Evolutionary conservation across 768 basidiomycete species (phyloP).

Genomic region (Chlorophyllum brunneum): DNA sequence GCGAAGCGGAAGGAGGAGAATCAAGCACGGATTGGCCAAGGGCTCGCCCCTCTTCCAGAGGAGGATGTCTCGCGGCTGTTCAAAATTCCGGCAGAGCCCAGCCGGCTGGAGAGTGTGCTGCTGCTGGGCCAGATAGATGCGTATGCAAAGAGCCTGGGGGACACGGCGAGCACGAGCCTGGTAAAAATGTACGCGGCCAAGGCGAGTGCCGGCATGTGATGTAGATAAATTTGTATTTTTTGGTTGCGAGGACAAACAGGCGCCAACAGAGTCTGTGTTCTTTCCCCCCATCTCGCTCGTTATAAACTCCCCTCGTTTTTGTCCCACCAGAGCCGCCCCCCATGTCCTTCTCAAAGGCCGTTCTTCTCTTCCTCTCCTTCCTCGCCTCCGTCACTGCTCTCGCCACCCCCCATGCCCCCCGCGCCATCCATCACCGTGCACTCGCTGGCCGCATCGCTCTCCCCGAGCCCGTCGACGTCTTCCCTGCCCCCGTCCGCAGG

Average conservation of each 20-base stretch:
- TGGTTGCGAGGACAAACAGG: slow-evolving; percentile 13
- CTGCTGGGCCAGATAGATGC: slow-evolving; percentile 86
- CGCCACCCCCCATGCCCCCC: slow-evolving; percentile 37
- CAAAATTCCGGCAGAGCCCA: slow-evolving; percentile 87
- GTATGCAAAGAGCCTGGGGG: slow-evolving; percentile 73
- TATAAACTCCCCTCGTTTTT: slow-evolving; percentile 7
- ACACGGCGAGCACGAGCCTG: slow-evolving; percentile 56
- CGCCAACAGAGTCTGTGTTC: neutral
- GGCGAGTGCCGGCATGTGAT: slow-evolving; percentile 19
- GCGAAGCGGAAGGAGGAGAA: slow-evolving; percentile 91
- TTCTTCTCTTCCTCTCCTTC: slow-evolving; percentile 43
- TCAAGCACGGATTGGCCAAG: slow-evolving; percentile 70
- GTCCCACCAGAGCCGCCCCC: slow-evolving; percentile 10
- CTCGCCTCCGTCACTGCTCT: slow-evolving; percentile 33
- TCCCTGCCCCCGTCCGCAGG: slow-evolving; percentile 20
- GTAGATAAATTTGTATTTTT: slow-evolving; percentile 5
- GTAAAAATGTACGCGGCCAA: slow-evolving; percentile 83
- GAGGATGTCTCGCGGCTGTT: slow-evolving; percentile 82
- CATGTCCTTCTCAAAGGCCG: slow-evolving; percentile 39
- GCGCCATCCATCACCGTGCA: slow-evolving; percentile 36
- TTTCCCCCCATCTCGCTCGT: neutral
- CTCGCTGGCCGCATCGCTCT: slow-evolving; percentile 41
- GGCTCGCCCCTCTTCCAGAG: slow-evolving; percentile 81
- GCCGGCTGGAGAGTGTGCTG: slow-evolving; percentile 82
- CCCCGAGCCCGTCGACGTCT: slow-evolving; percentile 24